Evolutionary conservation across 2,329 filamentous ascomycete species (phyloP).

Genomic region (Xenoacremonium recifei): DNA sequence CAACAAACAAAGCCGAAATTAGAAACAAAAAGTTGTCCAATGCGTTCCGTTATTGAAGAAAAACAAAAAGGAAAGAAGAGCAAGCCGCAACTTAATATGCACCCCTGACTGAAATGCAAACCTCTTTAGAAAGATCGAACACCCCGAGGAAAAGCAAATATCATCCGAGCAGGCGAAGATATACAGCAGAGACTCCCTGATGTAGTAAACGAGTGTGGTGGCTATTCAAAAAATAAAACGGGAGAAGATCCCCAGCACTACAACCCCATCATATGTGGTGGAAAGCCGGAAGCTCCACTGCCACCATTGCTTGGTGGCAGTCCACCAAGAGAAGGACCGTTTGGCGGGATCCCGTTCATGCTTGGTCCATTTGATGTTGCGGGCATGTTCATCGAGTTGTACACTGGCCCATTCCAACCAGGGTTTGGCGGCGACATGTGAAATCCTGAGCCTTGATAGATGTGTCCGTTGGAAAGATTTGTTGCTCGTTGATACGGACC

Average conservation of each 20-base stretch:
- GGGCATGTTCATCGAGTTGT: slow-evolving; percentile 10
- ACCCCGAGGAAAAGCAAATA: too few relatives aligned
- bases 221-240: slow-evolving; percentile 3
- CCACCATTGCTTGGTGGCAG: slow-evolving; percentile 10
- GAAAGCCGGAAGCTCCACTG: slow-evolving; percentile 19
- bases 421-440: slow-evolving; percentile 14
- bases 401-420: slow-evolving; percentile 22
- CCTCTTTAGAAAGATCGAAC: too few relatives aligned
- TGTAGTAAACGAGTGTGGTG: too few relatives aligned
- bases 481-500: slow-evolving; percentile 20
- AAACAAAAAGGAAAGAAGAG: too few relatives aligned
- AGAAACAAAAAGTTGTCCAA: too few relatives aligned
- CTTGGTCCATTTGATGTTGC: too few relatives aligned
- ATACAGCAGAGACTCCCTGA: too few relatives aligned
- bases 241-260: slow-evolving; percentile 10
- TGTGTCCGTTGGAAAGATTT: slow-evolving; percentile 17
- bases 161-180: too few relatives aligned
- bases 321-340: neutral
- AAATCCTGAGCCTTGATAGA: slow-evolving; percentile 15
- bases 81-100: too few relatives aligned
- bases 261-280: slow-evolving; percentile 35
- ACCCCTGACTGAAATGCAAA: too few relatives aligned
- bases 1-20: too few relatives aligned
- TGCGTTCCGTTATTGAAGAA: too few relatives aligned
- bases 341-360: neutral